These are phyloP conservation scores for Beauveria pseudobassiana DNA, from an alignment of 2,329 filamentous ascomycete genomes.

Conservation along the genomic window DNA sequence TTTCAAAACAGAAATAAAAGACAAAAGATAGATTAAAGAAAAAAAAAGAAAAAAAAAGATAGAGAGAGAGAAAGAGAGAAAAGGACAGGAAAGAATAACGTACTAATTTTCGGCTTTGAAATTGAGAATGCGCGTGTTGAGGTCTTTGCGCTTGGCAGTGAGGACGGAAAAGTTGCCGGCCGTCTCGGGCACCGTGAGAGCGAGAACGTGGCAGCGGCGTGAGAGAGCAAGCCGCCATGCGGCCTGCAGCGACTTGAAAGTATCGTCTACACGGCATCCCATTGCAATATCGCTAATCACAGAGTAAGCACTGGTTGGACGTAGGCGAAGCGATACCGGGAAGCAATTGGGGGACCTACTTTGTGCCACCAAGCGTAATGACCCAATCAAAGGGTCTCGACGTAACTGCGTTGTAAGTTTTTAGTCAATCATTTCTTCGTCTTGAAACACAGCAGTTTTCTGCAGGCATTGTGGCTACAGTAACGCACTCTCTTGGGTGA, in stretches of 20 bases:
- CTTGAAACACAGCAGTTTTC: too few species aligned
- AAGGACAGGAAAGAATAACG: conserved; percentile 20
- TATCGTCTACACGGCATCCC: conserved; percentile 28
- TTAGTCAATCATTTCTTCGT: neutral
- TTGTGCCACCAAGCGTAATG: conserved; percentile 57
- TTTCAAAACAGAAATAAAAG: too few species aligned
- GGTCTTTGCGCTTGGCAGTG: conserved; percentile 28
- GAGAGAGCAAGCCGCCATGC: conserved; percentile 44
- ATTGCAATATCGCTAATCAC: conserved; percentile 42
- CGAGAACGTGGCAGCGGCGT: conserved; percentile 48
- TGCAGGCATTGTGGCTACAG: too few species aligned
- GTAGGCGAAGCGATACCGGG: neutral
- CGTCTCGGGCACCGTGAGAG: conserved; percentile 55
- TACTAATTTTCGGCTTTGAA: conserved; percentile 46
- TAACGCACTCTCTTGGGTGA: conserved; percentile 29
- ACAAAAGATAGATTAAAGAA: too few species aligned
- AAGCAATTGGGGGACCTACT: conserved; percentile 27
- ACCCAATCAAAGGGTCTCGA: conserved; percentile 46
- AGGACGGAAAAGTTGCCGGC: conserved; percentile 21
- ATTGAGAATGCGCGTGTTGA: conserved; percentile 47
- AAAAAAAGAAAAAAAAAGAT: too few species aligned
- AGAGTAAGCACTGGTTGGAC: neutral
- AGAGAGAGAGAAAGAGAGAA: neutral
- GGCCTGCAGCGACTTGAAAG: conserved; percentile 41
- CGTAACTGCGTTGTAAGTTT: neutral